Conservation (phyloP, 495 filamentous ascomycete species). For the Podospora pseudocomata region DNA sequence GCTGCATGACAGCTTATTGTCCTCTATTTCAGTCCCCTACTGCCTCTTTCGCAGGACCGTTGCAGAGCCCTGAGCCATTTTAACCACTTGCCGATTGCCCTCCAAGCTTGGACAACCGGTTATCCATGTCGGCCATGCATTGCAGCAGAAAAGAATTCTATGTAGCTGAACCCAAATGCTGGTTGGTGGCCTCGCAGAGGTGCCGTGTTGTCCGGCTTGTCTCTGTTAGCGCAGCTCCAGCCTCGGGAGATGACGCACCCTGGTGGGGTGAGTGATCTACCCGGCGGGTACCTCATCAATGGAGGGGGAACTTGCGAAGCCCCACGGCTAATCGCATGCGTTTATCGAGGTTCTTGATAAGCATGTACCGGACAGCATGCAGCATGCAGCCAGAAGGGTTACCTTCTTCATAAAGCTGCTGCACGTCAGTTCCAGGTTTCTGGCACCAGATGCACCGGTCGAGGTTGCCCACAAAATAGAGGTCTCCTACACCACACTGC, state of each 20-base stretch:
- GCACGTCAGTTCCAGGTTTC: background rate
- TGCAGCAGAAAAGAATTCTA: background rate
- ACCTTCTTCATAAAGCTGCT: background rate
- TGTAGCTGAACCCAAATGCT: background rate
- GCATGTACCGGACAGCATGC: background rate
- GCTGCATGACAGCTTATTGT: background rate
- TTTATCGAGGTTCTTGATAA: background rate
- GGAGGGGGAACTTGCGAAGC: background rate
- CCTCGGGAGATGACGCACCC: constrained; percentile 8
- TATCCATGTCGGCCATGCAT: background rate
- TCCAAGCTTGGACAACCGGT: background rate
- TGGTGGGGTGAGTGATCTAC: constrained; percentile 4
- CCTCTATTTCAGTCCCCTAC: background rate
- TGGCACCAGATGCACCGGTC: background rate
- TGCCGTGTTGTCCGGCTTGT: background rate
- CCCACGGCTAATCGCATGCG: background rate
- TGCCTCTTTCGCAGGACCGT: background rate
- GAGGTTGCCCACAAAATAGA: no score
- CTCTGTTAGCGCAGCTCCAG: constrained; percentile 9
- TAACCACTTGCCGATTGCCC: background rate
- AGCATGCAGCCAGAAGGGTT: background rate
- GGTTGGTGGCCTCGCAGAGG: background rate
- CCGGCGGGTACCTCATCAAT: background rate
- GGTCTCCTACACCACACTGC: no score
- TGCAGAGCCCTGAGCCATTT: background rate